Conservation (phyloP, 163 green algal species). For the Coccomyxa subellipsoidea region DNA sequence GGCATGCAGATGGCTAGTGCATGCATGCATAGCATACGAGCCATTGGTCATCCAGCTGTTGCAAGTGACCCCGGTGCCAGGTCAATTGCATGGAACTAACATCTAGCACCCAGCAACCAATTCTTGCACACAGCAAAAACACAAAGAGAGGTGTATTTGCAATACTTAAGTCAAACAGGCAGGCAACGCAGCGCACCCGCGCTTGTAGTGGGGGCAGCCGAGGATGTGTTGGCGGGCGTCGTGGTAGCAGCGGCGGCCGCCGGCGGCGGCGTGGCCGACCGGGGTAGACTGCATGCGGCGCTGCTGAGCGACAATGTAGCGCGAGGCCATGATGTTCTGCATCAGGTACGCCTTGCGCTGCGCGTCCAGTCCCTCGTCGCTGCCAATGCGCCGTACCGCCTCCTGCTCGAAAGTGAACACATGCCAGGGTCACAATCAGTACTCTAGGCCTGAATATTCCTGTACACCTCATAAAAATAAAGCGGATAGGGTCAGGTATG, state of each 20-base stretch:
- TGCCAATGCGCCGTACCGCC: constrained; percentile 74
- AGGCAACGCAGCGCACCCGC: constrained; percentile 40
- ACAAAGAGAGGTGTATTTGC: no score
- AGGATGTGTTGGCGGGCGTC: constrained; percentile 44
- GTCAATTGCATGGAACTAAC: no score
- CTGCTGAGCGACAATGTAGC: constrained; percentile 96
- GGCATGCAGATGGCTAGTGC: no score
- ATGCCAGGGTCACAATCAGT: background rate
- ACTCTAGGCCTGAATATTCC: no score
- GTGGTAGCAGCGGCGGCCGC: constrained; percentile 23
- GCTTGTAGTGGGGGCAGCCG: constrained; percentile 85
- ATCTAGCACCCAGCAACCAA: no score
- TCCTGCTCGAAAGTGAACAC: background rate
- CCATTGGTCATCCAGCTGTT: no score
- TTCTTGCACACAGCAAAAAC: no score
- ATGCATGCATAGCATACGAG: no score
- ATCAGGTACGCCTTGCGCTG: constrained; percentile 95
- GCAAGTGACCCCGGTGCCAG: no score
- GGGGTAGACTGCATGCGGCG: constrained; percentile 33
- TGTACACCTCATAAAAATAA: no score
- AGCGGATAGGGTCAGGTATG: no score
- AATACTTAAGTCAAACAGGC: no score
- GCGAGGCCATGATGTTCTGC: constrained; percentile 95
- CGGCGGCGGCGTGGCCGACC: background rate
- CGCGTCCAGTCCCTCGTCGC: constrained; percentile 83